These are phyloP conservation scores for Trifolium dubium DNA, from an alignment of 306 rosid species.

Conservation along the genomic window DNA sequence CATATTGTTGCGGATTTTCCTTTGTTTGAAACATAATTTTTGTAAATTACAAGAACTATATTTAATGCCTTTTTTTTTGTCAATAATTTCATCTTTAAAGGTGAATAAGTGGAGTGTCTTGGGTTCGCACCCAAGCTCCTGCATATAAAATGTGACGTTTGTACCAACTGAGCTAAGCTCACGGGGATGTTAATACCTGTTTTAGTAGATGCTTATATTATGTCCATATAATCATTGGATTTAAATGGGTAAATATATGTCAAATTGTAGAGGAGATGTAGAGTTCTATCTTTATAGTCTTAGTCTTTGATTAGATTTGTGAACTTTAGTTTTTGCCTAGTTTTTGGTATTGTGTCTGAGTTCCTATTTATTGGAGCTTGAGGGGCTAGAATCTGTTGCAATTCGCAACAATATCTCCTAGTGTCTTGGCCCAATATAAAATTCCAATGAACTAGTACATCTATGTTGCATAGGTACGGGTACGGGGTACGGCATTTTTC, in stretches of 20 bases:
- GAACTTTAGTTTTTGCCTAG: not conserved
- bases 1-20: slow-evolving; percentile 20
- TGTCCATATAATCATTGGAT: slow-evolving; percentile 8
- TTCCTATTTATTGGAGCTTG: slow-evolving; percentile 3
- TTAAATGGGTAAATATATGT: slow-evolving; percentile 9
- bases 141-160: too few relatives aligned
- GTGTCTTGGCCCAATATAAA: slow-evolving; percentile 9
- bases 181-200: not conserved
- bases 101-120: too few relatives aligned
- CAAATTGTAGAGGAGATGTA: not conserved
- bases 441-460: not conserved
- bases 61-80: not conserved
- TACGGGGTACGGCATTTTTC: too few relatives aligned
- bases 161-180: too few relatives aligned
- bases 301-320: slow-evolving; percentile 14
- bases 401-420: slow-evolving; percentile 22
- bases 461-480: too few relatives aligned
- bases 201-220: not conserved
- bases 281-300: slow-evolving; percentile 18
- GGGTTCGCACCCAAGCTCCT: too few relatives aligned
- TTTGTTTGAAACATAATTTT: slow-evolving; percentile 1
- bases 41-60: slow-evolving; percentile 7
- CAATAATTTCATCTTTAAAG: too few relatives aligned
- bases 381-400: slow-evolving; percentile 27
- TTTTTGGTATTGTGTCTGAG: slow-evolving; percentile 6